A percentile compares a stretch with the other conserved stretches of the same genome.
Evolutionary conservation across 441 rosid species (phyloP).

Genomic region (Croton laevigatus): DNA sequence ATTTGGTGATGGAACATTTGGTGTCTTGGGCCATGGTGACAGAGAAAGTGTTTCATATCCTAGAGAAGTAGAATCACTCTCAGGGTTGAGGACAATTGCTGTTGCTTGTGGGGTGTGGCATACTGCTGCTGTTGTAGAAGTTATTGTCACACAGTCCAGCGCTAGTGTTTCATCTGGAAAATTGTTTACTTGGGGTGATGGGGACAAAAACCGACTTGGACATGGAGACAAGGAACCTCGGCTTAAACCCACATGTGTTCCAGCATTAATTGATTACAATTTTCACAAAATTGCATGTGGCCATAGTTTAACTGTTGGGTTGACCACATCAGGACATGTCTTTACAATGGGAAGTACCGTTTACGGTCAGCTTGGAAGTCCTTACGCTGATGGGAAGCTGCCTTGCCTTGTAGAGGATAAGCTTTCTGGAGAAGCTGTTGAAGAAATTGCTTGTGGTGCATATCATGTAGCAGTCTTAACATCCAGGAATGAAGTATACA

Average conservation of each 20-base stretch:
- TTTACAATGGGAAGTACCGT: constrained; percentile 95
- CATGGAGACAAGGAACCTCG: constrained; percentile 94
- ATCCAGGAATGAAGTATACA: constrained; percentile 81
- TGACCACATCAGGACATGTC: constrained; percentile 78
- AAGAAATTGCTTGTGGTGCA: constrained; percentile 89
- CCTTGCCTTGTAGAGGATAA: constrained; percentile 83
- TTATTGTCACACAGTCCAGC: constrained; percentile 81
- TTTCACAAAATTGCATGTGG: constrained; percentile 90
- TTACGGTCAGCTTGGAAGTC: constrained; percentile 91
- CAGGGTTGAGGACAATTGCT: constrained; percentile 81
- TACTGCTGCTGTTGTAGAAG: constrained; percentile 94
- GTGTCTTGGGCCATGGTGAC: constrained; percentile 94
- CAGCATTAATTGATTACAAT: constrained; percentile 79
- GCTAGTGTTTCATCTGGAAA: constrained; percentile 74
- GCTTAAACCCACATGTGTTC: constrained; percentile 90
- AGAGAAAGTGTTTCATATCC: constrained; percentile 66
- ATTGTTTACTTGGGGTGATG: constrained; percentile 98
- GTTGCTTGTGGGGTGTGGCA: constrained; percentile 99
- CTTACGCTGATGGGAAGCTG: constrained; percentile 67
- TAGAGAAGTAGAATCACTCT: constrained; percentile 81
- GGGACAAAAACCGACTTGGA: constrained; percentile 94
- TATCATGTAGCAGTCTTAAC: constrained; percentile 86
- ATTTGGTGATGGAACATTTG: constrained; percentile 98
- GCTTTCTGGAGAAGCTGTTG: constrained; percentile 66
- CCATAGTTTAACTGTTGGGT: constrained; percentile 88